Conservation (phyloP, 805 yeast genomes). For the Saccharomyces eubayanus region DNA sequence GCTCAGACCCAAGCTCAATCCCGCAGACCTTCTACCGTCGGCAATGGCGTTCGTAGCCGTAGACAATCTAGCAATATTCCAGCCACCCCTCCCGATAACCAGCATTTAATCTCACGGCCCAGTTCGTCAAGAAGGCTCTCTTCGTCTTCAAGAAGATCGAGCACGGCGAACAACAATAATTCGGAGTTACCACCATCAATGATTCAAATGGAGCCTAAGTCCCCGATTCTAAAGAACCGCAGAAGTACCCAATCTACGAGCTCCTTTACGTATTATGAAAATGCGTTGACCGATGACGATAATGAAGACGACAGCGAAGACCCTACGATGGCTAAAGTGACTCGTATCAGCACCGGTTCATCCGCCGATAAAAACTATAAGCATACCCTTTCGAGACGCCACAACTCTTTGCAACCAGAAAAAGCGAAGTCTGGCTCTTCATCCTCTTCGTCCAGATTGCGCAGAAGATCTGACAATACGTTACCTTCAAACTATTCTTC, state of each 20-base stretch:
- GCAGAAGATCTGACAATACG: slow-evolving; percentile 10
- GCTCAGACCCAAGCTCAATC: neutral
- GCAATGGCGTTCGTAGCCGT: neutral
- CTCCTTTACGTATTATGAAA: slow-evolving; percentile 14
- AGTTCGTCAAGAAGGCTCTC: slow-evolving; percentile 7
- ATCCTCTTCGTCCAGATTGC: slow-evolving; percentile 16
- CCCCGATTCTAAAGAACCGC: slow-evolving; percentile 51
- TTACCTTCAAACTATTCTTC: neutral
- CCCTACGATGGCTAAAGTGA: slow-evolving; percentile 2
- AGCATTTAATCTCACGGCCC: slow-evolving; percentile 6
- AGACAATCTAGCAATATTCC: neutral
- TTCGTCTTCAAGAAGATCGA: slow-evolving; percentile 23
- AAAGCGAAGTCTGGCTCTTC: slow-evolving; percentile 13
- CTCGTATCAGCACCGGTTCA: slow-evolving; percentile 4
- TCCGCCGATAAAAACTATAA: slow-evolving; percentile 6
- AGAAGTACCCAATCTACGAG: slow-evolving; percentile 4
- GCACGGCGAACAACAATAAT: slow-evolving; percentile 29
- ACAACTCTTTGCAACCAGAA: slow-evolving; percentile 10
- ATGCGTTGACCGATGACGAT: slow-evolving; percentile 22
- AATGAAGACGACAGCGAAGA: slow-evolving; percentile 12
- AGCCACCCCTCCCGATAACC: slow-evolving; percentile 18
- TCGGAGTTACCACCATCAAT: slow-evolving; percentile 44
- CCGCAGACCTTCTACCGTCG: neutral
- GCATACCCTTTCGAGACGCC: slow-evolving; percentile 9
- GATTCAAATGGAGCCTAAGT: slow-evolving; percentile 58